phyloP scores from a whole-genome alignment of 2,329 filamentous ascomycete species.

The Ophiocordyceps camponoti-saundersi region DNA sequence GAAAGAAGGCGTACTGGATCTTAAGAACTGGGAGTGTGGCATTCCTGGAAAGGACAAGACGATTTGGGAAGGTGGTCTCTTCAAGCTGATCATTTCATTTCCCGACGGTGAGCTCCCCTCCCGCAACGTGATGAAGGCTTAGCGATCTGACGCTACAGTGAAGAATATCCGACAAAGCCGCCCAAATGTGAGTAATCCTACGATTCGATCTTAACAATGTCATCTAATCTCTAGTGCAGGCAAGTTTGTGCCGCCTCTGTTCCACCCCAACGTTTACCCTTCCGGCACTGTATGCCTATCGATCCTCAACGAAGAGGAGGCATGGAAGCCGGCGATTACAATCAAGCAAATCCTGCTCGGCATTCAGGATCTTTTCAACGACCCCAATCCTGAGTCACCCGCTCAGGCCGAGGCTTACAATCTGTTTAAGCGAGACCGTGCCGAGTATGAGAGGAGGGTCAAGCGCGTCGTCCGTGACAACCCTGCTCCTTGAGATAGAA shows the following conservation, averaged over 20 bases:
- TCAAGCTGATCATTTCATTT: slow-evolving; percentile 85
- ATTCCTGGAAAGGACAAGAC: slow-evolving; percentile 95
- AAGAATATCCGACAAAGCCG: slow-evolving; percentile 96
- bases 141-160: background rate
- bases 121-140: background rate
- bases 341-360: slow-evolving; percentile 95
- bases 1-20: slow-evolving; percentile 63
- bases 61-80: slow-evolving; percentile 92
- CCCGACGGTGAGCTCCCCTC: slow-evolving; percentile 59
- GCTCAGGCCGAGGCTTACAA: slow-evolving; percentile 97
- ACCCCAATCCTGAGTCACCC: slow-evolving; percentile 91
- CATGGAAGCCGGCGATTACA: slow-evolving; percentile 96
- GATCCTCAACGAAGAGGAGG: slow-evolving; percentile 95
- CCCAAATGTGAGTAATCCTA: slow-evolving; percentile 65
- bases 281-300: slow-evolving; percentile 95
- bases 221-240: slow-evolving; percentile 29
- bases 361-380: slow-evolving; percentile 88
- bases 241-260: slow-evolving; percentile 91
- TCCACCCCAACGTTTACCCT: slow-evolving; percentile 97
- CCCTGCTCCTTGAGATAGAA: slow-evolving; percentile 43
- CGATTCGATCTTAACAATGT: background rate
- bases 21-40: slow-evolving; percentile 94
- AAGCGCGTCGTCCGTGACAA: slow-evolving; percentile 80
- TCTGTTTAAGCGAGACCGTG: slow-evolving; percentile 77
- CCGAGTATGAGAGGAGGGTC: slow-evolving; percentile 79